Evolutionary conservation across 1,284 basidiomycete genomes (phyloP), one percentile per base, ranked within the genome.

Genomic region (Nidula niveotomentosa): DNA sequence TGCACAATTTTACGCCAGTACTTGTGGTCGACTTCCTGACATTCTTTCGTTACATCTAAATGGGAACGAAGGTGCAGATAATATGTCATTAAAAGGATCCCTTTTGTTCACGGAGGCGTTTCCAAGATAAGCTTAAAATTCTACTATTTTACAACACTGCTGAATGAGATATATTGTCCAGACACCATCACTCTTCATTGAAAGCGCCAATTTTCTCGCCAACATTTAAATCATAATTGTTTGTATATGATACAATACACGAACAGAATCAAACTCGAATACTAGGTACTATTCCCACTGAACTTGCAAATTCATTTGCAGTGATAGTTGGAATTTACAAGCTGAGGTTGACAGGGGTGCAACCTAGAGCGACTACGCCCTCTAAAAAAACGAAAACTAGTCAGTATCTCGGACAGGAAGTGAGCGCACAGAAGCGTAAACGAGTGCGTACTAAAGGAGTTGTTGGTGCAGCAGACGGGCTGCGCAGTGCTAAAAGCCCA

Each of bases 351-450:
- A 59, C 35, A n/a, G 58, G 60, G 34, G 49, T 52, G 59, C 61
- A 62, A 50, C 58, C 56, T 37, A 62, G 37, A 8, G 55, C 61
- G 39, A 62, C 54, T 48, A 60, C 50, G 36, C 56, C 56, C 41
- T 59, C 59, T 62, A 51, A n/a, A 30, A 44, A 33, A 41, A 17
- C 35, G 39, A 1, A n/a, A 15, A 43, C 45, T 43, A 43, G 17
- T 12, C 4, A 12, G 23, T 48, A 1, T 23, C 23, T 43, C 37
- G 13, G 50, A 36, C 12, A 48, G n/a, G 30, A 30, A 30, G 2
- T 30, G 30, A 30, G 30, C 30, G 30, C 15, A 41, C 8, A 34
- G 36, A 35, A 30, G 4, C 30, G 6, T 5, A 30, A 5, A 15
- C 8, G 15, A 8, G 50, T 34, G n/a, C 56, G 13, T 53, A 61